These are phyloP conservation scores for Cryptococcus neoformans DNA, from an alignment of 1,284 basidiomycete species.

Conservation along the genomic window DNA sequence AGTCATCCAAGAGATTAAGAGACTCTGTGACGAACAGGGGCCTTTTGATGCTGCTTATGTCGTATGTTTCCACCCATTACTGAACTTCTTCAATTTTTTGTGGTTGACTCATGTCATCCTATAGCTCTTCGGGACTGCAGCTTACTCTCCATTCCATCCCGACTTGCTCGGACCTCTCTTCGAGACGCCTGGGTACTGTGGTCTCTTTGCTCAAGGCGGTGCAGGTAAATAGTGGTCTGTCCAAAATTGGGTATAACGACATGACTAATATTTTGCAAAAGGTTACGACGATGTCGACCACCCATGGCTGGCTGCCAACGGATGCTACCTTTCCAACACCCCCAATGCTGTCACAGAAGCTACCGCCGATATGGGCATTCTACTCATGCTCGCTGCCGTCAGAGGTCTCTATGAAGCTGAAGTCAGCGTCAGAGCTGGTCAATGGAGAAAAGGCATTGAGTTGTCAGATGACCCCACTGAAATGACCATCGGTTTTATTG, in stretches of 20 bases:
- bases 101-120: neutral
- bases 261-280: neutral
- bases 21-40: conserved; percentile 22
- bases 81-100: neutral
- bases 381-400: conserved; percentile 21
- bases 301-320: conserved; percentile 14
- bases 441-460: conserved; percentile 18
- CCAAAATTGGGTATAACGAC: neutral
- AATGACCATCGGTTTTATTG: conserved; percentile 20
- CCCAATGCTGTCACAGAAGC: conserved; percentile 26
- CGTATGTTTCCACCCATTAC: conserved; percentile 9
- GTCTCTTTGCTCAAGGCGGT: conserved; percentile 24
- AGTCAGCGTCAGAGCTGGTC: conserved; percentile 12
- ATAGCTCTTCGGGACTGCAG: conserved; percentile 21
- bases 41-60: conserved; percentile 31
- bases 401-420: conserved; percentile 19
- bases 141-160: conserved; percentile 22
- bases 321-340: conserved; percentile 24
- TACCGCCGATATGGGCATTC: conserved; percentile 26
- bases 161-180: conserved; percentile 25
- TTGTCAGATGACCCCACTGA: conserved; percentile 20
- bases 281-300: conserved; percentile 24
- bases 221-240: neutral
- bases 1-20: conserved; percentile 23
- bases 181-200: conserved; percentile 14